These are phyloP conservation scores for Cryptococcus hybrid DNA, from an alignment of 1,284 basidiomycete species.

Conservation along the genomic window DNA sequence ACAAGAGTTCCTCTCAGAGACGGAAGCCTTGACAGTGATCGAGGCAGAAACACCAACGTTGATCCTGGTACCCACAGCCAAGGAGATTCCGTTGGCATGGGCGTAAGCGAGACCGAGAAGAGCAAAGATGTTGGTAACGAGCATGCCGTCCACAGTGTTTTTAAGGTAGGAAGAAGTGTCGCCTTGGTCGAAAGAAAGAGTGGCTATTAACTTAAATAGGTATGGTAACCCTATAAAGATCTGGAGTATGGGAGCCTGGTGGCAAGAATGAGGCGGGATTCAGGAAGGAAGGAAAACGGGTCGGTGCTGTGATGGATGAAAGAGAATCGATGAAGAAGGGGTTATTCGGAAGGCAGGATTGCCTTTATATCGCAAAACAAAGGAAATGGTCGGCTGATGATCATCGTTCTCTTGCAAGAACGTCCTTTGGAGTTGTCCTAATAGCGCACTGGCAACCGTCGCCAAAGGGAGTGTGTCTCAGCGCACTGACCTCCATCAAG, in stretches of 20 bases:
- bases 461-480: too few relatives aligned
- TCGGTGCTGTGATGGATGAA: not conserved
- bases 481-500: too few relatives aligned
- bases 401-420: too few relatives aligned
- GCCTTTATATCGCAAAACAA: not conserved
- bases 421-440: too few relatives aligned
- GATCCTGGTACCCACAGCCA: constrained; percentile 4
- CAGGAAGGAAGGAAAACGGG: not conserved
- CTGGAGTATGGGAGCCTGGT: too few relatives aligned
- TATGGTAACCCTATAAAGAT: too few relatives aligned
- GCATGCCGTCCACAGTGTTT: constrained; percentile 6
- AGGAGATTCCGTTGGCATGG: constrained; percentile 5
- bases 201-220: not conserved
- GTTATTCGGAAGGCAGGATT: too few relatives aligned
- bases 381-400: not conserved
- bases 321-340: not conserved
- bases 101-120: constrained; percentile 17
- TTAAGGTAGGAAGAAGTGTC: not conserved
- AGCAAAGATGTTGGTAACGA: constrained; percentile 10
- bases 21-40: constrained; percentile 6
- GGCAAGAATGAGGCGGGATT: constrained; percentile 1
- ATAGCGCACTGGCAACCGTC: too few relatives aligned
- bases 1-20: constrained; percentile 8
- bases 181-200: not conserved
- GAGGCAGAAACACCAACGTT: constrained; percentile 18